These are phyloP conservation scores for Rhodotorula sp. DNA, from an alignment of 1,284 basidiomycete genomes.

Conservation along the genomic window DNA sequence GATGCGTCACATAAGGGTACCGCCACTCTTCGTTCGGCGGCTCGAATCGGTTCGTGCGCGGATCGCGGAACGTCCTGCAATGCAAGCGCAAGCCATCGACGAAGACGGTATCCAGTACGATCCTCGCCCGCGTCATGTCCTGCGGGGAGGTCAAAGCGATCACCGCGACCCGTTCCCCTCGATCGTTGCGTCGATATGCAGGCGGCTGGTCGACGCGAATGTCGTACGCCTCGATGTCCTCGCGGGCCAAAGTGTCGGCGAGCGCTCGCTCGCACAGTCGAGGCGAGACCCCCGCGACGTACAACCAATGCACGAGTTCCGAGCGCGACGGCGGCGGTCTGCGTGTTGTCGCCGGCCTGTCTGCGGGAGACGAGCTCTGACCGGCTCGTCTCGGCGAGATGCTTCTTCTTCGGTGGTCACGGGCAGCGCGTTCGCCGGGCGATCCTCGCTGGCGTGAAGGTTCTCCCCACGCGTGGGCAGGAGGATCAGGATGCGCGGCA, in stretches of 20 bases:
- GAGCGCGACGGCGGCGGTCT: background rate
- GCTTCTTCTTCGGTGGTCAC: background rate
- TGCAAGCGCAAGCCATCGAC: no score
- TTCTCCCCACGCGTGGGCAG: no score
- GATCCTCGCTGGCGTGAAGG: no score
- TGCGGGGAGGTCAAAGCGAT: background rate
- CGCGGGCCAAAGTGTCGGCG: background rate
- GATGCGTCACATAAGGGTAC: no score
- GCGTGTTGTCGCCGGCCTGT: background rate
- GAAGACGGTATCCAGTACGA: background rate
- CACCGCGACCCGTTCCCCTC: no score
- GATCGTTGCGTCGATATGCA: no score
- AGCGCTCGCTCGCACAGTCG: background rate
- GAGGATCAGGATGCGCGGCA: no score
- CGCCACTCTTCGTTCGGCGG: no score
- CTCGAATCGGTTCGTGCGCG: no score
- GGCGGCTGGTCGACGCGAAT: background rate
- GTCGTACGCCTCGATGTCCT: background rate
- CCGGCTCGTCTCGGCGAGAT: background rate
- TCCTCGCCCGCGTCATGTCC: background rate
- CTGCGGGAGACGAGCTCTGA: background rate
- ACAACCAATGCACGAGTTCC: background rate
- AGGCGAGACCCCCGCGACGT: background rate
- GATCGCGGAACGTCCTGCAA: no score
- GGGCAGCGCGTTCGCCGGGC: background rate